These are phyloP conservation scores for Papiliotrema fonsecae DNA, from an alignment of 1,284 basidiomycete species.

Conservation along the genomic window DNA sequence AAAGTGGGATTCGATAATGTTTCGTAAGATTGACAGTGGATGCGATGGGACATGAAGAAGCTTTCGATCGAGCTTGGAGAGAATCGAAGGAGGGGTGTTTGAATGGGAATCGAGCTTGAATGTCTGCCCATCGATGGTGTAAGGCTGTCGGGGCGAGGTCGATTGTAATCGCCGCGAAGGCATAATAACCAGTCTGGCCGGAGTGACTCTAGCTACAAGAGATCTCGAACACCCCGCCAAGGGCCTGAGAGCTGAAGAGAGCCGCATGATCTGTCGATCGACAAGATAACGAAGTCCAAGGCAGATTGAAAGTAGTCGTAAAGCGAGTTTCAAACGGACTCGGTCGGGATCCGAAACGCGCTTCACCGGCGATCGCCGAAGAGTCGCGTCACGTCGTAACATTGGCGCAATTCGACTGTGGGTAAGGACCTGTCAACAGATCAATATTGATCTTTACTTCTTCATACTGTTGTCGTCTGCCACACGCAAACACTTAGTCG, in stretches of 20 bases:
- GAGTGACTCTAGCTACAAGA: too few relatives aligned
- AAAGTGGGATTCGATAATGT: constrained; percentile 80
- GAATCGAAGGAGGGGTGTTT: constrained; percentile 80
- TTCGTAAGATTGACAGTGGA: constrained; percentile 79
- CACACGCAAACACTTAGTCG: too few relatives aligned
- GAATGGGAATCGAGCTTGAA: constrained; percentile 73
- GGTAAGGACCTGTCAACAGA: too few relatives aligned
- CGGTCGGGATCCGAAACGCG: too few relatives aligned
- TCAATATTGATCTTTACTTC: too few relatives aligned
- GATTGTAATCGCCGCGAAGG: not conserved
- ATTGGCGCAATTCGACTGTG: too few relatives aligned
- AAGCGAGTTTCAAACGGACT: too few relatives aligned
- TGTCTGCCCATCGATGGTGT: constrained; percentile 28
- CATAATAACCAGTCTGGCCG: not conserved
- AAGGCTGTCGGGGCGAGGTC: constrained; percentile 6
- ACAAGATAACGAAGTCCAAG: too few relatives aligned
- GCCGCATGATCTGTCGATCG: not conserved
- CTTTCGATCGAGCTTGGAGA: constrained; percentile 64
- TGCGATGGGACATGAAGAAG: constrained; percentile 75
- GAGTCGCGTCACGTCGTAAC: too few relatives aligned
- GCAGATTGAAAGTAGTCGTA: too few relatives aligned
- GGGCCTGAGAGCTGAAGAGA: not conserved
- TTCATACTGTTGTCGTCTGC: too few relatives aligned
- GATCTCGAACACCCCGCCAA: not conserved
- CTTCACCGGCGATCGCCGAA: too few relatives aligned